These are phyloP conservation scores for Vanrija sp. DNA, from an alignment of 1,284 basidiomycete species.

Conservation along the genomic window DNA sequence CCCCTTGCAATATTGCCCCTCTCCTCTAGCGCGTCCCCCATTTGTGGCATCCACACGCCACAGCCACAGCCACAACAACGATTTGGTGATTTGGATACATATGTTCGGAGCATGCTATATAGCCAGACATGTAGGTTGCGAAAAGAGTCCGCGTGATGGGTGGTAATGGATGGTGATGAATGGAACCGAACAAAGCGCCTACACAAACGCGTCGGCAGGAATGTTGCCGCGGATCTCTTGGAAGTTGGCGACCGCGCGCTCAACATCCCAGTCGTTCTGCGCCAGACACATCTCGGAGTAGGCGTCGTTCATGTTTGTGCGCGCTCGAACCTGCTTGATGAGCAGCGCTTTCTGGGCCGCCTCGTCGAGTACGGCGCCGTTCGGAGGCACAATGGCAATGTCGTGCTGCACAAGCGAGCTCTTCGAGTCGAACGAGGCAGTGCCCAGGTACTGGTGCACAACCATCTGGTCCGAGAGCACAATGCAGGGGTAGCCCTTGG, in stretches of 20 bases:
- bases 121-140: too few species aligned
- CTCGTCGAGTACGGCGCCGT: slow-evolving; percentile 8
- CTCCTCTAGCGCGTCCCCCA: too few species aligned
- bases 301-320: slow-evolving; percentile 68
- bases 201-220: slow-evolving; percentile 34
- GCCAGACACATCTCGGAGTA: slow-evolving; percentile 76
- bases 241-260: slow-evolving; percentile 72
- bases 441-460: slow-evolving; percentile 76
- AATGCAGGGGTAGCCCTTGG: slow-evolving; percentile 80
- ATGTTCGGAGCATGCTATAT: too few species aligned
- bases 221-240: slow-evolving; percentile 54
- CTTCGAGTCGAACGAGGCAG: slow-evolving; percentile 58
- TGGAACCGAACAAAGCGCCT: not conserved
- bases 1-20: too few species aligned
- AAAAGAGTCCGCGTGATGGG: too few species aligned
- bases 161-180: too few species aligned
- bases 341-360: slow-evolving; percentile 41
- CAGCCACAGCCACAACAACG: too few species aligned
- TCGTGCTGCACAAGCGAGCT: slow-evolving; percentile 34
- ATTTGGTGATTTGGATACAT: too few species aligned
- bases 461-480: slow-evolving; percentile 86
- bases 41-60: too few species aligned
- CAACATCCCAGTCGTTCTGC: slow-evolving; percentile 74
- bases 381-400: slow-evolving; percentile 36
- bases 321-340: slow-evolving; percentile 59